Percentiles rank a stretch among this genome's conserved stretches.
Conservation (phyloP, 2,329 filamentous ascomycete species). For the Lojkania enalia region DNA sequence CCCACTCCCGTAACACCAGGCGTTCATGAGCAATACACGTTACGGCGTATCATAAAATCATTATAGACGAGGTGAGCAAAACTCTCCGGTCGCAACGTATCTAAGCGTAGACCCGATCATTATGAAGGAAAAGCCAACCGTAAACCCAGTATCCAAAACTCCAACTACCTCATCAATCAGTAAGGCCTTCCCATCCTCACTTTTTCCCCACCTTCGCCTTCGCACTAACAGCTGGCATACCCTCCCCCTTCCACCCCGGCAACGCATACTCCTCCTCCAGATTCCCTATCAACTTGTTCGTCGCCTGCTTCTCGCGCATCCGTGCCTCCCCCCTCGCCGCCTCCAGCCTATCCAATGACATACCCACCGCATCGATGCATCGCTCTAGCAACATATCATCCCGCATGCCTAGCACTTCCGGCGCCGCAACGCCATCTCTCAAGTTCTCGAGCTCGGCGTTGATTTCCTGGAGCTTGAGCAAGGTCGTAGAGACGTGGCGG, state of each 20-base stretch:
- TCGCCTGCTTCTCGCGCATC: conserved; percentile 60
- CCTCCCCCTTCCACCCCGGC: neutral
- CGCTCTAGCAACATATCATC: conserved; percentile 66
- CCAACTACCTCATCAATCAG: too few relatives aligned
- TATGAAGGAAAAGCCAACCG: too few relatives aligned
- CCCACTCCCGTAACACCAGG: too few relatives aligned
- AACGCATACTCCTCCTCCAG: neutral
- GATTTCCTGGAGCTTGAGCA: conserved; percentile 75
- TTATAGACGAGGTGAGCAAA: too few relatives aligned
- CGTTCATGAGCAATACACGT: too few relatives aligned
- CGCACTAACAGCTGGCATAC: neutral
- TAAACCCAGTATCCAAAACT: too few relatives aligned
- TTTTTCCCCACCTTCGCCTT: too few relatives aligned
- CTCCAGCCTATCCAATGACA: conserved; percentile 73
- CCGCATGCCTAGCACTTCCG: conserved; percentile 60
- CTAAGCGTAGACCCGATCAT: too few relatives aligned
- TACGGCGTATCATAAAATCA: too few relatives aligned
- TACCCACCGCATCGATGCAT: conserved; percentile 74
- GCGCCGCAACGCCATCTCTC: conserved; percentile 69
- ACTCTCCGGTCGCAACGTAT: too few relatives aligned
- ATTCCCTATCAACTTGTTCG: neutral
- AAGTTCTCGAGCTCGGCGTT: conserved; percentile 71
- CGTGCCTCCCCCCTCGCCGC: conserved; percentile 62
- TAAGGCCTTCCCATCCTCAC: too few relatives aligned
- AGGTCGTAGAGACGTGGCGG: conserved; percentile 67